These are phyloP conservation scores for Piromyces sp. DNA, from an alignment of 192 early-diverging fungal genomes.

Conservation along the genomic window DNA sequence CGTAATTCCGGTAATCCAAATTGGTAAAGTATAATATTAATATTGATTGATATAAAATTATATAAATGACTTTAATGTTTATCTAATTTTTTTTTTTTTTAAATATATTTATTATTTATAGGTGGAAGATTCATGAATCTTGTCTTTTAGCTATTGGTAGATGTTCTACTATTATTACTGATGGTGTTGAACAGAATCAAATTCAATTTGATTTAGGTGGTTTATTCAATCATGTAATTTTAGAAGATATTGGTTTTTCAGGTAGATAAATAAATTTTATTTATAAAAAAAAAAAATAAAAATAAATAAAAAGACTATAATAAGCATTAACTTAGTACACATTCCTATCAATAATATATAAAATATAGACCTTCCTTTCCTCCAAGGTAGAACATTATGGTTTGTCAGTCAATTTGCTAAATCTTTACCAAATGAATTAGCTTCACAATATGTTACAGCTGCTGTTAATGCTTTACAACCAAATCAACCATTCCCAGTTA, in stretches of 20 bases:
- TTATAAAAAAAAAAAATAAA: too few species aligned
- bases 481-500: constrained; percentile 35
- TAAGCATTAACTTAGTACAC: too few species aligned
- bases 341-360: constrained; percentile 1
- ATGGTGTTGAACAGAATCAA: constrained; percentile 22
- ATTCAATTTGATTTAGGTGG: constrained; percentile 50
- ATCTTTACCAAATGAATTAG: constrained; percentile 44
- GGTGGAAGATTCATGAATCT: constrained; percentile 74
- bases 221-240: constrained; percentile 66
- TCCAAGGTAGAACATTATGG: constrained; percentile 78
- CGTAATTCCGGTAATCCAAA: constrained; percentile 23
- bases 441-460: constrained; percentile 55
- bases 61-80: too few species aligned
- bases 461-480: constrained; percentile 49
- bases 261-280: constrained; percentile 19
- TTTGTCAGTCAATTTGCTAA: constrained; percentile 67
- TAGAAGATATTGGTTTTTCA: constrained; percentile 39
- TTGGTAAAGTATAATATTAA: constrained; percentile 15
- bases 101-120: neutral
- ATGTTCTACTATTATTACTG: constrained; percentile 34
- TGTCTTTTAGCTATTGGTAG: constrained; percentile 59
- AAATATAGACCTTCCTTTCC: constrained; percentile 48
- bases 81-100: too few species aligned
- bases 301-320: too few species aligned
- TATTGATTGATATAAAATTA: too few species aligned